Evolutionary conservation across 2,329 filamentous ascomycete species (phyloP), one percentile per base, ranked within the genome.

Genomic region (Claviceps pusilla): DNA sequence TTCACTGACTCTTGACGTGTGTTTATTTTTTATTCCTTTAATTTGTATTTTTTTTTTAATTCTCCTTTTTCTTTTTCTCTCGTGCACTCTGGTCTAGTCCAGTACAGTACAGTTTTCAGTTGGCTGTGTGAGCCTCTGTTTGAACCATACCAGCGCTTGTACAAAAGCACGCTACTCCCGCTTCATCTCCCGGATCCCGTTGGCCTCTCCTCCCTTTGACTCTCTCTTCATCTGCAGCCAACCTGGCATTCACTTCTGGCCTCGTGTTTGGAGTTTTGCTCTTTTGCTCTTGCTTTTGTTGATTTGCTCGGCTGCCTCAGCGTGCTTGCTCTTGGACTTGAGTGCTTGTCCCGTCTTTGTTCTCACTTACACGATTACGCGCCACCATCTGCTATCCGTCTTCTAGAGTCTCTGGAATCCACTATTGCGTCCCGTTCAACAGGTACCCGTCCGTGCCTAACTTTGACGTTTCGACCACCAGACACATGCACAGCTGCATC

Each of bases 401-500:
- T 52, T 49, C 12, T 37, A 19, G 12, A 35, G 53, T 45, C 35
- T 50, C 24, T 46, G 47, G 39, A 53, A 55, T 37, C 54, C 50
- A 55, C 55, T 54, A 45, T 48, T 54, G 55, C 52, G 50, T 53
- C 56, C 56, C 57, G 56, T 52, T 56, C 55, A 41, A 16, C 58
- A 62, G 61, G 59, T 60, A 57, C 58, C 57, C 59, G 59, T 60
- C 52, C 52, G 53, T 56, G 43, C 50, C 53, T 53, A 45, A 47
- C 48, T 49, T 47, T 47, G 46, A 31, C 56, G 45, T 56, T 46
- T 56, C 43, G 48, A 54, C 43, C 19, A 19, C 19, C 19, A 19
- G 19, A 19, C 19, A 19, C 19, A 19, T 19, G 19, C 53, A 37
- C 54, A 54, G 53, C 48, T 57, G 55, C 50, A 42, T 48, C 45